Evolutionary conservation across 73 alveolate species (phyloP).

Genomic region (Stentor roeselii): DNA sequence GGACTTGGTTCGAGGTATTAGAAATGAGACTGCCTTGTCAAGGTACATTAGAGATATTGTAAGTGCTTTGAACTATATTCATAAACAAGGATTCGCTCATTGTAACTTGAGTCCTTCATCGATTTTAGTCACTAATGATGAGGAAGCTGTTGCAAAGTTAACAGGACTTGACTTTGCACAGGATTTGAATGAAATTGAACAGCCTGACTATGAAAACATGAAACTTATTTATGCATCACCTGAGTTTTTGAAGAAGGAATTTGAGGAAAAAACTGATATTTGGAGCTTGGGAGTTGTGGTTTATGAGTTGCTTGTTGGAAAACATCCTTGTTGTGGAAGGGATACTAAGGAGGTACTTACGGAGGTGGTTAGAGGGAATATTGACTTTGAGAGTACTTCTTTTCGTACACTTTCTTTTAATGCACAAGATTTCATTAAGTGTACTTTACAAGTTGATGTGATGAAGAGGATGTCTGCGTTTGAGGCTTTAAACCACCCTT

Average conservation of each 20-base stretch:
- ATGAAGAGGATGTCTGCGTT: conserved; percentile 24
- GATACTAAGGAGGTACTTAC: conserved; percentile 39
- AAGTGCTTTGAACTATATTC: background rate
- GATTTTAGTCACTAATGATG: background rate
- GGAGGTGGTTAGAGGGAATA: conserved; percentile 59
- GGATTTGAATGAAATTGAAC: background rate
- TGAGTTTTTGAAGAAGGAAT: conserved; percentile 55
- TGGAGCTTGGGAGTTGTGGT: conserved; percentile 63
- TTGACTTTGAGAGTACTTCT: conserved; percentile 21
- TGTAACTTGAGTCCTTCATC: background rate
- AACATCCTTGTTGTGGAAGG: conserved; percentile 74
- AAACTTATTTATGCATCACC: conserved; percentile 72
- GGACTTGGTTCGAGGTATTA: background rate
- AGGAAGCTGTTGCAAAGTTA: background rate
- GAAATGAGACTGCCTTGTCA: background rate
- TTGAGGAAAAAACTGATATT: conserved; percentile 56
- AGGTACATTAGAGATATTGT: background rate
- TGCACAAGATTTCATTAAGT: conserved; percentile 28
- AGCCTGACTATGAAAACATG: background rate
- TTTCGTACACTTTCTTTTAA: background rate
- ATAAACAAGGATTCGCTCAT: background rate
- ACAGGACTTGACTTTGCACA: background rate
- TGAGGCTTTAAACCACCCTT: conserved; percentile 38
- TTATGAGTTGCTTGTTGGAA: conserved; percentile 81
- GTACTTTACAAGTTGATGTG: conserved; percentile 23